Evolutionary conservation across 768 basidiomycete genomes (phyloP).

Genomic region (Amylocystis lapponica): DNA sequence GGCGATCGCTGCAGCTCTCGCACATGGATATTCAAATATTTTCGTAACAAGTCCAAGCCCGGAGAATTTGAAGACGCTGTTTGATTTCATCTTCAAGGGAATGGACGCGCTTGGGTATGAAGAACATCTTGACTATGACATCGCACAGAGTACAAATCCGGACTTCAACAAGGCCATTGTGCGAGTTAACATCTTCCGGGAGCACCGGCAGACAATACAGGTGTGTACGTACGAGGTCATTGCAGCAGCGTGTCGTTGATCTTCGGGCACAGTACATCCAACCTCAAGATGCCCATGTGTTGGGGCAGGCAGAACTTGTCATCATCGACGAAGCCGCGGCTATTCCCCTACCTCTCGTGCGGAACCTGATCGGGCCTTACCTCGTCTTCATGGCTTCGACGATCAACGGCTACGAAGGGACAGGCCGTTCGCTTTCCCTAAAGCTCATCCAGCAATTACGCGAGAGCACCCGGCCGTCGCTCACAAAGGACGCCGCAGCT

Average conservation of each 20-base stretch:
- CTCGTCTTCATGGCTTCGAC: conserved; percentile 99
- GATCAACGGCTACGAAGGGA: conserved; percentile 99
- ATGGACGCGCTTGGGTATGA: conserved; percentile 93
- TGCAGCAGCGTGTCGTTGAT: not conserved
- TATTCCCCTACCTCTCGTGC: conserved; percentile 92
- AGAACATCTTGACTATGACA: conserved; percentile 97
- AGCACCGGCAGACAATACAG: conserved; percentile 95
- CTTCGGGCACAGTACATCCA: conserved; percentile 76
- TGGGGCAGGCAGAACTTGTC: conserved; percentile 95
- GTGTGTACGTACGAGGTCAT: conserved; percentile 34
- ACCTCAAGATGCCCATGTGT: conserved; percentile 95
- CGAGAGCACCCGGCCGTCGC: conserved; percentile 78
- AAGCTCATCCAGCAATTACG: conserved; percentile 97
- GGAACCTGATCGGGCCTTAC: conserved; percentile 91
- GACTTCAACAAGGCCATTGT: conserved; percentile 96
- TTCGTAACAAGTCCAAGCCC: conserved; percentile 98
- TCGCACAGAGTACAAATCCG: conserved; percentile 89
- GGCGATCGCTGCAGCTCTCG: conserved; percentile 87
- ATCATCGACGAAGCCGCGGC: conserved; percentile 99
- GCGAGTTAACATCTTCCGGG: conserved; percentile 87
- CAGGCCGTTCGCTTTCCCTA: conserved; percentile 95
- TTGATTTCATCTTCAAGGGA: conserved; percentile 97
- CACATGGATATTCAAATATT: conserved; percentile 93
- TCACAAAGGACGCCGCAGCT: conserved; percentile 52
- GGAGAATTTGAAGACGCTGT: conserved; percentile 96